Percentiles rank a stretch among this genome's conserved stretches.
phyloP scores from a whole-genome alignment of 805 yeast genomes.

The Zygoascus tannicola region DNA sequence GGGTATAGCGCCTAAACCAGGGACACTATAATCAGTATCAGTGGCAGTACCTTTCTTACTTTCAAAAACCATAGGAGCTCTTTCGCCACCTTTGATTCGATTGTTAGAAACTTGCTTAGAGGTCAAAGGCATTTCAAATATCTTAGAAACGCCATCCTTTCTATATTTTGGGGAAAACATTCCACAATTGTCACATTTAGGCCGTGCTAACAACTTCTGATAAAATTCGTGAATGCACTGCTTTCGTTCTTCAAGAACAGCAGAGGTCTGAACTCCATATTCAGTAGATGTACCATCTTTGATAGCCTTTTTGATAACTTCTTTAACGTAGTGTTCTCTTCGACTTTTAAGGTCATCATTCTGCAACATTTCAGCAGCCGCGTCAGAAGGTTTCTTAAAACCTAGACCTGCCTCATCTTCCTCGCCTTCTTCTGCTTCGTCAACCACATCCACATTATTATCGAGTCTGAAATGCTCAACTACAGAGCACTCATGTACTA shows the following conservation, averaged over 20 bases:
- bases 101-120: slow-evolving; percentile 74
- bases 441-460: slow-evolving; percentile 37
- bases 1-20: slow-evolving; percentile 26
- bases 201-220: slow-evolving; percentile 59
- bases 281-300: slow-evolving; percentile 63
- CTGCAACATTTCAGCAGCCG: slow-evolving; percentile 28
- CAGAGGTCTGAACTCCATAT: slow-evolving; percentile 68
- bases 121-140: slow-evolving; percentile 76
- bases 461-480: slow-evolving; percentile 49
- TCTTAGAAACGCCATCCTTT: slow-evolving; percentile 88
- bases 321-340: slow-evolving; percentile 62
- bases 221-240: slow-evolving; percentile 57
- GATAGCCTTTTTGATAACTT: slow-evolving; percentile 63
- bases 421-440: slow-evolving; percentile 37
- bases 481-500: slow-evolving; percentile 65
- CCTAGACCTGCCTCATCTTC: slow-evolving; percentile 28
- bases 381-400: slow-evolving; percentile 11
- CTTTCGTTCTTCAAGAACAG: slow-evolving; percentile 83
- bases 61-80: slow-evolving; percentile 59
- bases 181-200: slow-evolving; percentile 92
- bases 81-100: slow-evolving; percentile 65
- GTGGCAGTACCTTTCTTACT: slow-evolving; percentile 22
- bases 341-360: slow-evolving; percentile 39
- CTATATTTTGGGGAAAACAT: slow-evolving; percentile 91
- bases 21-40: slow-evolving; percentile 24